Evolutionary conservation across 208 protist species (phyloP), one percentile per base, ranked within the genome.

Genomic region (Naegleria fowleri): DNA sequence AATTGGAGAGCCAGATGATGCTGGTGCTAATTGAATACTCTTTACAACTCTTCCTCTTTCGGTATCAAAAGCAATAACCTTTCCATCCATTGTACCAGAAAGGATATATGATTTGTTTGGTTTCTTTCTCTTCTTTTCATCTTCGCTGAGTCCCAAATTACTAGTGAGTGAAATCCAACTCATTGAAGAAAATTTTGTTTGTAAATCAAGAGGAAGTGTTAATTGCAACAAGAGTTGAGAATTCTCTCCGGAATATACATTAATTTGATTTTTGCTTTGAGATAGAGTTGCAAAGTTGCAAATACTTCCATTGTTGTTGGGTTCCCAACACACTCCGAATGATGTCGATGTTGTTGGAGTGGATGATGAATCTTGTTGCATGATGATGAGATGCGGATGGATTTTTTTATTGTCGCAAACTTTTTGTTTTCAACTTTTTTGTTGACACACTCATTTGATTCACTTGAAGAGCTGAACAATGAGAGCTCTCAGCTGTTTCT

Each of bases 381-480:
- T 48, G 43, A 48, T 48, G 43, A 48, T 7, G 43, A 48, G 5
- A 48, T 7, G 43, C 1, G 5, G 1, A 48, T 48, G 43, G 7
- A 48, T 48, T 48, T 48, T 48, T 48, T 48, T 48, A 48, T 48
- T 48, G n/a, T n/a, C n/a, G n/a, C 43, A 48, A 48, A 48, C 7
- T 7, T 48, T 1, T 48, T 48, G 43, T 48, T 48, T 48, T 48
- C 43, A 48, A 48, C 43, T 48, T 48, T 48, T 48, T 48, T 48
- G 43, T 48, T 48, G 43, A 48, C 43, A n/a, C n/a, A n/a, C n/a
- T n/a, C n/a, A n/a, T n/a, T 7, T 48, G 43, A 48, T 9, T 48
- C 93, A 99, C 98, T 67, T 67, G 11, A 67, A 67, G 6, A 67
- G 55, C 22, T 67, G 55, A 29, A 29, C 55, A 15, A 67, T 67